Evolutionary conservation across 257 asterid genomes (phyloP).

Genomic region (Solanum commersonii): DNA sequence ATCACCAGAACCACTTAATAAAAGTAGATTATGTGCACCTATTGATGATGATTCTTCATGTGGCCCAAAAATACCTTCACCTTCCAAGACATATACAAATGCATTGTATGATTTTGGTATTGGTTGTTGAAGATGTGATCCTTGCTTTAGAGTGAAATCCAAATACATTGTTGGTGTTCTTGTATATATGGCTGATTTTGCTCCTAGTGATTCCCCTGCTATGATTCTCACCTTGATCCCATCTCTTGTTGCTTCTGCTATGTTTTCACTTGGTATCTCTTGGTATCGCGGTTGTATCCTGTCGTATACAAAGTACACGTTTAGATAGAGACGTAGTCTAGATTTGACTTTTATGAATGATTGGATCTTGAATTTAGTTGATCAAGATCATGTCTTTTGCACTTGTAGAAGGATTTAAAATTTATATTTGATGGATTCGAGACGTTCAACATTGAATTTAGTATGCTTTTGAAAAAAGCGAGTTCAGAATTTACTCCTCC

Average conservation of each 20-base stretch:
- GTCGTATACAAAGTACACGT: neutral
- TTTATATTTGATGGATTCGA: neutral
- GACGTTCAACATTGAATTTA: neutral
- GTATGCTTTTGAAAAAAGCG: neutral
- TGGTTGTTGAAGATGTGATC: constrained; percentile 48
- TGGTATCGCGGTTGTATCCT: constrained; percentile 87
- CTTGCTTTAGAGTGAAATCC: constrained; percentile 69
- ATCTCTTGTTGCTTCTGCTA: constrained; percentile 47
- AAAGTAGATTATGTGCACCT: constrained; percentile 52
- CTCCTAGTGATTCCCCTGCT: constrained; percentile 76
- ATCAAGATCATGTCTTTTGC: neutral
- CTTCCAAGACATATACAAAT: constrained; percentile 70
- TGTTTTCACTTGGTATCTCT: constrained; percentile 56
- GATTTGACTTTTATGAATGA: neutral
- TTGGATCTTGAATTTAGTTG: neutral
- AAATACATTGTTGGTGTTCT: constrained; percentile 82
- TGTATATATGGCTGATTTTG: constrained; percentile 52
- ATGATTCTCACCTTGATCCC: constrained; percentile 61
- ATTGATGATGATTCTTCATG: constrained; percentile 26
- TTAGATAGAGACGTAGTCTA: neutral
- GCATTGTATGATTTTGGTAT: constrained; percentile 66
- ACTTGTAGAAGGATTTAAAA: neutral
- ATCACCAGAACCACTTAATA: constrained; percentile 54
- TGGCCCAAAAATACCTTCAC: constrained; percentile 56
- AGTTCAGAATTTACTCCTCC: too few species aligned